Evolutionary conservation across 75 land plant genomes (phyloP).

Genomic region (Pinus albicaulis): DNA sequence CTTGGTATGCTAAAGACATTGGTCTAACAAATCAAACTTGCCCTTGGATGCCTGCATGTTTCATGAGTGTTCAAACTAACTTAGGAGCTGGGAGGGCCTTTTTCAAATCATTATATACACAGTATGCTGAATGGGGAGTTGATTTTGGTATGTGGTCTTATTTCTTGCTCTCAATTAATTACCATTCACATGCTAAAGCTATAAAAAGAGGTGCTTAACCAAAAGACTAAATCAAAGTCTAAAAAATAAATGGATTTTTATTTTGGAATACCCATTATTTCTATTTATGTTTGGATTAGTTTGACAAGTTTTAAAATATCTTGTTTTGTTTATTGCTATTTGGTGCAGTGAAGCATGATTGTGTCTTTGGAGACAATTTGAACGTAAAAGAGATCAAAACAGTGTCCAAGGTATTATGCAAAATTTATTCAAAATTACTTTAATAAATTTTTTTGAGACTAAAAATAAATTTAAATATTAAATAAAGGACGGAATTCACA

Average conservation of each 20-base stretch:
- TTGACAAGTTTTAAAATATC: too few relatives aligned
- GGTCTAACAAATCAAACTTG: constrained; percentile 55
- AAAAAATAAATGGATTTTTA: too few relatives aligned
- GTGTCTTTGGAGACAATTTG: constrained; percentile 86
- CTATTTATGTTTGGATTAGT: too few relatives aligned
- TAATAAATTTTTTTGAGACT: background rate
- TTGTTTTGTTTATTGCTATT: background rate
- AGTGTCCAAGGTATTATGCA: constrained; percentile 67
- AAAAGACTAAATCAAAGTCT: too few relatives aligned
- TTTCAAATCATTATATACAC: constrained; percentile 71
- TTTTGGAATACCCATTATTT: too few relatives aligned
- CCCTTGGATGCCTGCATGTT: constrained; percentile 79
- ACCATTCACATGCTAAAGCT: background rate
- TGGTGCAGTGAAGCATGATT: constrained; percentile 84
- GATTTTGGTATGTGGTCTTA: constrained; percentile 61
- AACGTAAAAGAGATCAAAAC: constrained; percentile 50
- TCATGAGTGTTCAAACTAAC: constrained; percentile 71
- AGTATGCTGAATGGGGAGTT: constrained; percentile 92
- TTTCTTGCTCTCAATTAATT: background rate
- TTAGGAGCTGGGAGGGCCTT: constrained; percentile 77
- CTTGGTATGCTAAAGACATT: constrained; percentile 75
- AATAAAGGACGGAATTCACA: too few relatives aligned
- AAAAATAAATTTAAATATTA: too few relatives aligned
- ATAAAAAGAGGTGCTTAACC: too few relatives aligned
- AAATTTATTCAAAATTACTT: background rate